Conservation (phyloP, 495 filamentous ascomycete species). For the Amniculicola lignicola region DNA sequence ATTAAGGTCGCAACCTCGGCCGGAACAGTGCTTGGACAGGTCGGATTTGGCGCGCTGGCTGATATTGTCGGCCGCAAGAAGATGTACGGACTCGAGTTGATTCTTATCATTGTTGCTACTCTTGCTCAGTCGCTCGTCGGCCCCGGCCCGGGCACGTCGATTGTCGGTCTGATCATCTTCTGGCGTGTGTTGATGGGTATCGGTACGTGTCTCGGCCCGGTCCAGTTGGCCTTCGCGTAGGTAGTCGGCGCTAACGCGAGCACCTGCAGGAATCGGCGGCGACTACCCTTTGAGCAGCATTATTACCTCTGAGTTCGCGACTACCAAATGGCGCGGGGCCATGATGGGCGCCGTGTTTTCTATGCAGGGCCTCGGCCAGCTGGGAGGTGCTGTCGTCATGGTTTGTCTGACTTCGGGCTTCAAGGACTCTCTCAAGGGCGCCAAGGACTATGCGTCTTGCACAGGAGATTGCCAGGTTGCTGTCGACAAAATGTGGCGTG, state of each 20-base stretch:
- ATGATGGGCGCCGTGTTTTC: slow-evolving; percentile 89
- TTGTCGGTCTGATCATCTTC: slow-evolving; percentile 78
- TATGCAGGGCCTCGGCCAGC: slow-evolving; percentile 79
- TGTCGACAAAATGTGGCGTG: slow-evolving; percentile 85
- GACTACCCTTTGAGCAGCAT: slow-evolving; percentile 84
- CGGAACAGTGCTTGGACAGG: slow-evolving; percentile 81
- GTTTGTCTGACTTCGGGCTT: slow-evolving; percentile 71
- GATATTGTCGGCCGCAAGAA: slow-evolving; percentile 75
- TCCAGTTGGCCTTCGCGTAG: too few species aligned
- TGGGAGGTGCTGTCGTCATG: slow-evolving; percentile 66
- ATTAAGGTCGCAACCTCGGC: slow-evolving; percentile 88
- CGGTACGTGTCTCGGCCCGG: slow-evolving; percentile 35
- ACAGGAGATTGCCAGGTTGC: slow-evolving; percentile 62
- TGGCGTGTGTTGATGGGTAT: slow-evolving; percentile 77
- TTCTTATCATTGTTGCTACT: slow-evolving; percentile 83
- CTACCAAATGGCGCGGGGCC: slow-evolving; percentile 77
- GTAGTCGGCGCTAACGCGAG: slow-evolving; percentile 12
- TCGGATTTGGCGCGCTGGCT: slow-evolving; percentile 76
- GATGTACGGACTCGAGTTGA: slow-evolving; percentile 87
- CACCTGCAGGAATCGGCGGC: slow-evolving; percentile 64
- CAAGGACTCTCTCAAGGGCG: slow-evolving; percentile 59
- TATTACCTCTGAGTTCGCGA: slow-evolving; percentile 81
- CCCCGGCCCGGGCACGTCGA: slow-evolving; percentile 62
- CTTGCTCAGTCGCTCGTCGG: slow-evolving; percentile 73
- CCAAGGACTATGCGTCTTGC: slow-evolving; percentile 51